Evolutionary conservation across 495 filamentous ascomycete genomes (phyloP).

Genomic region (Massariosphaeria phaeospora): DNA sequence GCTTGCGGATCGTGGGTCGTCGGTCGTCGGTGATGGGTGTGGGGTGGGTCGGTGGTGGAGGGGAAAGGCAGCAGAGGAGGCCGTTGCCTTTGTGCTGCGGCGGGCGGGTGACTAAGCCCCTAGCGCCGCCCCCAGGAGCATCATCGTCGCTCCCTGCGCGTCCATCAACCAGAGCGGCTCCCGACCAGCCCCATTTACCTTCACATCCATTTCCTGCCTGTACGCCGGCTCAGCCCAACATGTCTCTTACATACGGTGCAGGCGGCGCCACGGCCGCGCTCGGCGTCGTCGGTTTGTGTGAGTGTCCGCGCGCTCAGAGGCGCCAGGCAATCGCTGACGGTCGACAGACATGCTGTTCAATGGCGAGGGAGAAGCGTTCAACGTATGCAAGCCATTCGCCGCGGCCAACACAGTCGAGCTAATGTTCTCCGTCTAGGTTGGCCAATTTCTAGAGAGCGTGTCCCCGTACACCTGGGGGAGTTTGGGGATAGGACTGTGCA

Average conservation of each 20-base stretch:
- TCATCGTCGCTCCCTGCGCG: constrained; percentile 11
- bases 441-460: constrained; percentile 86
- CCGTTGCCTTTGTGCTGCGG: not conserved
- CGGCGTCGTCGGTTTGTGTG: constrained; percentile 86
- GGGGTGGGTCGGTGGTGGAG: constrained; percentile 12
- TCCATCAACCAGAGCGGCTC: constrained; percentile 16
- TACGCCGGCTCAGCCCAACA: constrained; percentile 21
- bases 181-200: constrained; percentile 6
- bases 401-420: not conserved
- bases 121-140: constrained; percentile 14
- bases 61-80: not conserved
- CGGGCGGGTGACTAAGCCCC: constrained; percentile 8
- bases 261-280: constrained; percentile 66
- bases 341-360: constrained; percentile 91
- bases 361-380: constrained; percentile 91
- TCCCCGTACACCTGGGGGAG: constrained; percentile 93
- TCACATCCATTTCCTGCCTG: constrained; percentile 2
- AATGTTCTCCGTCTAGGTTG: constrained; percentile 55
- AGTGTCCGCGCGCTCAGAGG: constrained; percentile 33
- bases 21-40: constrained; percentile 5
- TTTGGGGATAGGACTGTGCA: constrained; percentile 88
- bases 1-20: no score
- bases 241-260: constrained; percentile 56
- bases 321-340: constrained; percentile 37
- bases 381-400: constrained; percentile 55